These are phyloP conservation scores for Fusarium transvaalense DNA, from an alignment of 2,329 filamentous ascomycete genomes.

Conservation along the genomic window DNA sequence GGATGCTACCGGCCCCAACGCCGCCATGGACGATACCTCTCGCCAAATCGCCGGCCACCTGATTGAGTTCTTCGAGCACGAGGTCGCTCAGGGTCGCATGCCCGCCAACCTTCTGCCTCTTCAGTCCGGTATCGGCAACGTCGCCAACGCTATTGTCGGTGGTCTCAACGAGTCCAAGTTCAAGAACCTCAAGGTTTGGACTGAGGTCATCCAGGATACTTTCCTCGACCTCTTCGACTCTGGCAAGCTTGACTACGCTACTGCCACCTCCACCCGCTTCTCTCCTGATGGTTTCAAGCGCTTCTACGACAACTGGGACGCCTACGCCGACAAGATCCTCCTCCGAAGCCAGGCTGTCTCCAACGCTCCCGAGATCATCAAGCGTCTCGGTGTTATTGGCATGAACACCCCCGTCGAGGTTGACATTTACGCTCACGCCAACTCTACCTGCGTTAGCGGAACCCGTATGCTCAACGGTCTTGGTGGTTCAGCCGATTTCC, in stretches of 20 bases:
- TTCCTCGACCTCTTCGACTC: conserved; percentile 94
- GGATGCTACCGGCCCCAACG: conserved; percentile 79
- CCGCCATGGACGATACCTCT: conserved; percentile 79
- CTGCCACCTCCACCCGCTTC: conserved; percentile 90
- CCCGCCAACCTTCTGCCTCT: conserved; percentile 82
- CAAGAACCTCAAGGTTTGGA: conserved; percentile 91
- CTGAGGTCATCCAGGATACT: conserved; percentile 91
- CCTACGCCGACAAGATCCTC: conserved; percentile 83
- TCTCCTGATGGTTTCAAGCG: conserved; percentile 91
- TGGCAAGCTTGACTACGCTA: conserved; percentile 88
- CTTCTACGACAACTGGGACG: conserved; percentile 88
- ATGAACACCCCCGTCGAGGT: conserved; percentile 97
- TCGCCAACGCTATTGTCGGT: conserved; percentile 90
- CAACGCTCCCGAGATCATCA: conserved; percentile 92
- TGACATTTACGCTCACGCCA: conserved; percentile 94
- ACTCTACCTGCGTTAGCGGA: conserved; percentile 90
- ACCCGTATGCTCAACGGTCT: conserved; percentile 89
- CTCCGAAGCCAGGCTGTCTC: conserved; percentile 89
- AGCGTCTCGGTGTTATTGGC: conserved; percentile 86
- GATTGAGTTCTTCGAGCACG: conserved; percentile 87
- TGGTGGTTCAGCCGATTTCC: conserved; percentile 84
- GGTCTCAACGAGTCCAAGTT: conserved; percentile 86
- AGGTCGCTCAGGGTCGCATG: conserved; percentile 82
- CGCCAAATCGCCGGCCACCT: conserved; percentile 81
- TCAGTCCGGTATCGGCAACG: conserved; percentile 92